A percentile compares a stretch with the other conserved stretches of the same genome.
phyloP scores from a whole-genome alignment of 1,139 yeast genomes.

The Saccharomycopsis crataegensis region DNA sequence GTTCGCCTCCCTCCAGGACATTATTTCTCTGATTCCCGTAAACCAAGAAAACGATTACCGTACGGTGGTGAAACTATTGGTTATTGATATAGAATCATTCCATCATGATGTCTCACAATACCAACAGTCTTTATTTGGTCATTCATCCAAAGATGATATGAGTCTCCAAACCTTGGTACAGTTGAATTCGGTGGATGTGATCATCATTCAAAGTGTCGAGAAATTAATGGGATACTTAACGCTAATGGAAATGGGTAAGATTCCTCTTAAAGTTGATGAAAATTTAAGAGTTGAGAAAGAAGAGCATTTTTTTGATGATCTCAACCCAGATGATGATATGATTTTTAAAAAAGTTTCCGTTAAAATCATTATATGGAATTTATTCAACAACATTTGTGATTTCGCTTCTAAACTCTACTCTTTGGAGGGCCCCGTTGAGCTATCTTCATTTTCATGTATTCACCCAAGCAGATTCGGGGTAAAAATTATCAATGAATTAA shows the following conservation, averaged over 20 bases:
- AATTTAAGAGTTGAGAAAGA: no score
- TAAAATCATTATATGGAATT: background rate
- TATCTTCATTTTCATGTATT: background rate
- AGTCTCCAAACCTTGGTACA: background rate
- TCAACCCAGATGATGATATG: background rate
- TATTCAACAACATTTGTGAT: slow-evolving; percentile 1
- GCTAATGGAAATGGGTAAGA: slow-evolving; percentile 2
- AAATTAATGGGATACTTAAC: slow-evolving; percentile 9
- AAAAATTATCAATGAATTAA: background rate
- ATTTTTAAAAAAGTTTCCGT: background rate
- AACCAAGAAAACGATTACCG: no score
- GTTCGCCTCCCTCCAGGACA: no score
- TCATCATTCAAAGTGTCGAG: slow-evolving; percentile 1
- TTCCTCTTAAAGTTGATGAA: background rate
- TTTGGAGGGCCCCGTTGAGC: background rate
- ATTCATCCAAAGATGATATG: background rate
- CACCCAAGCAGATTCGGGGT: background rate
- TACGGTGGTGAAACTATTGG: background rate
- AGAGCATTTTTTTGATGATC: background rate
- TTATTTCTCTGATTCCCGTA: no score
- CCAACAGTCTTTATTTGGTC: background rate
- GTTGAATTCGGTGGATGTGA: slow-evolving; percentile 4
- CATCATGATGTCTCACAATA: background rate
- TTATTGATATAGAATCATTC: background rate
- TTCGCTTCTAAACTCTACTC: background rate